Evolutionary conservation across 805 yeast genomes (phyloP).

Genomic region (Kuraishia floccosa): DNA sequence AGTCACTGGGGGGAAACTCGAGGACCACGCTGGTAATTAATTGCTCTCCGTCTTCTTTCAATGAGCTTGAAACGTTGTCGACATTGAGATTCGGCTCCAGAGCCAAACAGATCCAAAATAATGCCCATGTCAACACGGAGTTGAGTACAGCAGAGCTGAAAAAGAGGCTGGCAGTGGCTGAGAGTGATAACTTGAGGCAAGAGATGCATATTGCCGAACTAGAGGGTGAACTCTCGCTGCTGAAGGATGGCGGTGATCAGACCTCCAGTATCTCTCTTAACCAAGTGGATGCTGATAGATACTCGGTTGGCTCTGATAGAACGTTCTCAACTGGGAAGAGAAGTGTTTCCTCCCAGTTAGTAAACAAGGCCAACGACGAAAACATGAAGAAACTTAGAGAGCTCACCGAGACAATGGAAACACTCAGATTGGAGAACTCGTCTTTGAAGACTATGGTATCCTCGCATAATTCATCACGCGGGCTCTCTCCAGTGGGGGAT

Average conservation of each 20-base stretch:
- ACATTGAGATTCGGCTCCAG: conserved; percentile 67
- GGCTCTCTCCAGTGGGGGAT: too few relatives aligned
- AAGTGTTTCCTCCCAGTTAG: background rate
- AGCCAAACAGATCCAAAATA: conserved; percentile 57
- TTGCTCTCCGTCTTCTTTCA: conserved; percentile 51
- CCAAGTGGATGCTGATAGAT: background rate
- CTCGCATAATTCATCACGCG: too few relatives aligned
- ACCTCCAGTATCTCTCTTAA: background rate
- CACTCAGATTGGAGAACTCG: background rate
- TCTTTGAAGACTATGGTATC: background rate
- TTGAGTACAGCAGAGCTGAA: conserved; percentile 37
- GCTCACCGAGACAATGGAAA: background rate
- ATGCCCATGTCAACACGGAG: conserved; percentile 53
- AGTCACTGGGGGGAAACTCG: conserved; percentile 75
- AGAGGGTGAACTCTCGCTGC: background rate
- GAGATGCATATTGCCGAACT: conserved; percentile 2
- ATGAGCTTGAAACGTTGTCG: conserved; percentile 56
- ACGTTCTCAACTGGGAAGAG: too few relatives aligned
- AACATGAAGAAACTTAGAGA: background rate
- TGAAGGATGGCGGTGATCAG: background rate
- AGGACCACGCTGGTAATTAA: conserved; percentile 64
- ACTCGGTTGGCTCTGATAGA: background rate
- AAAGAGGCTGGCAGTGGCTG: conserved; percentile 7
- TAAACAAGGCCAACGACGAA: background rate
- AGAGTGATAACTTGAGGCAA: conserved; percentile 1